Base-by-base conservation (phyloP, 805 yeast genomes). In the Henningerozyma blattae region DNA sequence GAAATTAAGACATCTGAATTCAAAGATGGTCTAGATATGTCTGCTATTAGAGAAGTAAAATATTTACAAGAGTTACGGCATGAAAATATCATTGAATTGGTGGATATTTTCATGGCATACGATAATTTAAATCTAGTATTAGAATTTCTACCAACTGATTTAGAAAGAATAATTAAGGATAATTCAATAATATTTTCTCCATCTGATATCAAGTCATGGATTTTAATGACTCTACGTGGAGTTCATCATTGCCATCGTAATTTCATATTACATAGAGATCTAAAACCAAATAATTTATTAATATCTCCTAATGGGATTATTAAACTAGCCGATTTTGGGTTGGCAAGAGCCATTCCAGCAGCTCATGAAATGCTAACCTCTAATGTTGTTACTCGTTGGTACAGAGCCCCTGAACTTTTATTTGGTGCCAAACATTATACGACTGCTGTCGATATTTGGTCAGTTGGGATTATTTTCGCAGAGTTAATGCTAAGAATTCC, bases 341-440 rank as follows among this genome's bases (percentile, higher is more conserved):
- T 89, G 30, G 97, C 97, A 0, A 64, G 98, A 41, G 7, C 15
- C n/a, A 62, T 84, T 37, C 89, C 93, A 0, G 67, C 77, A 17
- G 83, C 87, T 0, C 72, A 75, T 38, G 91, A 81, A 42, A 71
- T 68, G 30, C 62, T 91, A 54, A 83, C 97, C 0, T 82, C 94
- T 2, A 89, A 87, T 42, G 99, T 91, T 2, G 97, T 91, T 26
- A 91, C 98, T 0, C 61, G 98, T 43, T 91, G 98, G 98, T 91
- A 93, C 57, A 66, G 98, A 38, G 94, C 98, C 1, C 98, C 97
- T 0, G 98, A 89, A 54, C 65, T 91, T 15, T 67, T 91, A 13
- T 59, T 91, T 34, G 95, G 95, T 3, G 94, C 86, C 44, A 67
- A 80, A 45, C 64, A 70, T 38, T 89, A 89, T 54, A 86, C 96